phyloP scores from a whole-genome alignment of 441 rosid genomes.

The Gossypium gossypioides region DNA sequence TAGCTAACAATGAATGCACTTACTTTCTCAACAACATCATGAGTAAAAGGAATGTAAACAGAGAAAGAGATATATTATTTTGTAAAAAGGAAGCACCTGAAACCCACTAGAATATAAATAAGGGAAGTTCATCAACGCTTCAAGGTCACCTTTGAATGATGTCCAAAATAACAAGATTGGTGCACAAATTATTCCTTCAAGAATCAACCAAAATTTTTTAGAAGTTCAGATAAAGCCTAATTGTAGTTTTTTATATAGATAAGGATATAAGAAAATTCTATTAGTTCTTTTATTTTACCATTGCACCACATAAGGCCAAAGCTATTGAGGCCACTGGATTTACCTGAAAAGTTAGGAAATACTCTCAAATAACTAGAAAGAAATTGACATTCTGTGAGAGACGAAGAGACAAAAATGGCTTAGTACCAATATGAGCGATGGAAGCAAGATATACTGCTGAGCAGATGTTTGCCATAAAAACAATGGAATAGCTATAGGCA shows the following conservation, averaged over 20 bases:
- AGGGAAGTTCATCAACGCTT: conserved; percentile 30
- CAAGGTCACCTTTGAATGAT: conserved; percentile 38
- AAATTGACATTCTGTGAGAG: neutral
- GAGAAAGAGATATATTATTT: neutral
- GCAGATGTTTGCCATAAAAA: conserved; percentile 49
- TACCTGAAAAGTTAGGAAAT: conserved; percentile 22
- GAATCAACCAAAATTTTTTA: neutral
- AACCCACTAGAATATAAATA: conserved; percentile 37
- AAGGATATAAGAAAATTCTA: neutral
- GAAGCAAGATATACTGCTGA: conserved; percentile 52
- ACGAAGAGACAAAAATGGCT: conserved; percentile 3
- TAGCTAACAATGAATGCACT: neutral
- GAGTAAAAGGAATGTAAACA: neutral
- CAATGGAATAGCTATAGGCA: conserved; percentile 48
- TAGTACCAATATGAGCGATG: conserved; percentile 42
- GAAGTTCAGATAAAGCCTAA: neutral
- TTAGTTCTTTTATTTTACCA: conserved; percentile 22
- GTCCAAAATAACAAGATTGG: conserved; percentile 48
- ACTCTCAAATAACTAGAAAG: neutral
- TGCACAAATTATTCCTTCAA: conserved; percentile 33
- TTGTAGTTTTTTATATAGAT: neutral
- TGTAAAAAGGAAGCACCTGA: conserved; percentile 29
- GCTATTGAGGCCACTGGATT: conserved; percentile 44
- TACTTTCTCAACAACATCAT: neutral
- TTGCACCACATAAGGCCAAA: conserved; percentile 56